A percentile compares a stretch with the other conserved stretches of the same genome.
phyloP scores from a whole-genome alignment of 192 early-diverging fungal genomes.

The Diversispora eburnea region DNA sequence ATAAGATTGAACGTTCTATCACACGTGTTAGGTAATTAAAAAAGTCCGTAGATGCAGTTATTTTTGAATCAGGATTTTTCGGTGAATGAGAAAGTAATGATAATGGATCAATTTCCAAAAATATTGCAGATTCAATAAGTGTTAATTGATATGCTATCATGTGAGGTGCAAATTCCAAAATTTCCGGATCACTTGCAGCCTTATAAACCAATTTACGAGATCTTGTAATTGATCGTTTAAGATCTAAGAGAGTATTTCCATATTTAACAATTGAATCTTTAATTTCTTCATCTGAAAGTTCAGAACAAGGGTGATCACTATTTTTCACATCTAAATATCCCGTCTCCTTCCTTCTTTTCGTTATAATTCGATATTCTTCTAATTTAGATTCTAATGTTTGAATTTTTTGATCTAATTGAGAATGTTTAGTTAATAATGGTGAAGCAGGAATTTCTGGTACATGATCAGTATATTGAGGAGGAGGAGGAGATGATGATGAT shows the following conservation, averaged over 20 bases:
- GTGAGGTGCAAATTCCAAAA: constrained; percentile 57
- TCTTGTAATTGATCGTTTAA: constrained; percentile 50
- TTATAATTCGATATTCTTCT: constrained; percentile 25
- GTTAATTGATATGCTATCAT: constrained; percentile 67
- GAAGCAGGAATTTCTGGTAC: constrained; percentile 57
- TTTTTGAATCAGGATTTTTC: constrained; percentile 52
- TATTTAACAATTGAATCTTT: constrained; percentile 48
- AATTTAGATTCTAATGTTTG: constrained; percentile 36
- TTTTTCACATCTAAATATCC: constrained; percentile 20
- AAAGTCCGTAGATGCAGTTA: constrained; percentile 68
- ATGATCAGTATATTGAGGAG: constrained; percentile 38
- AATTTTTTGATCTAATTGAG: constrained; percentile 48
- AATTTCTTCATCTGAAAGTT: constrained; percentile 38
- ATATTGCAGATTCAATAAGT: constrained; percentile 66
- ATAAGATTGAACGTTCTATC: constrained; percentile 68
- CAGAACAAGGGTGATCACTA: constrained; percentile 25
- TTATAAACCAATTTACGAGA: constrained; percentile 49
- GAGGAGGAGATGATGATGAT: constrained; percentile 27
- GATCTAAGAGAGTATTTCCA: constrained; percentile 39
- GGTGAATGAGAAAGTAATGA: constrained; percentile 61
- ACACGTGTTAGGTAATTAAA: constrained; percentile 79
- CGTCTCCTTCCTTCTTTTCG: constrained; percentile 9
- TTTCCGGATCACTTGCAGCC: constrained; percentile 48
- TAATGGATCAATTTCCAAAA: constrained; percentile 55
- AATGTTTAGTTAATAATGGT: constrained; percentile 49